These are phyloP conservation scores for Metschnikowia arizonensis DNA, from an alignment of 805 yeast genomes.

Conservation along the genomic window DNA sequence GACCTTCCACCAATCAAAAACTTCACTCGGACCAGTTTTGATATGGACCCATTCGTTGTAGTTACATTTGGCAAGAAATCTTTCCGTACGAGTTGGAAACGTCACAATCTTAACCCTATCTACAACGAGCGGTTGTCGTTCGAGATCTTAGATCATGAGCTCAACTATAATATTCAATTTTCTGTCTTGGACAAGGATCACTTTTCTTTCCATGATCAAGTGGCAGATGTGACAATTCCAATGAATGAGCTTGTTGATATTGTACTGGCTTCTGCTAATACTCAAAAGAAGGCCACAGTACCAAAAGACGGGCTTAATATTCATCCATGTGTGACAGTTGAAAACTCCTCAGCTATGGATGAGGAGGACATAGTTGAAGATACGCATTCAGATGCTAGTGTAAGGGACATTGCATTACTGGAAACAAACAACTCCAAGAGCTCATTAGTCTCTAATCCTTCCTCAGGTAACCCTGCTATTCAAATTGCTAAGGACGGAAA, in stretches of 20 bases:
- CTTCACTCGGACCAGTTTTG: constrained; percentile 71
- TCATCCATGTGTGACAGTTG: background rate
- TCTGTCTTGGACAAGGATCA: constrained; percentile 81
- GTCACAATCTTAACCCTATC: constrained; percentile 78
- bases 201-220: constrained; percentile 76
- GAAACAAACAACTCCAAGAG: constrained; percentile 3
- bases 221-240: constrained; percentile 62
- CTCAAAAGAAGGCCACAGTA: constrained; percentile 23
- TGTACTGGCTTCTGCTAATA: background rate
- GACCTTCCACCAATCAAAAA: constrained; percentile 77
- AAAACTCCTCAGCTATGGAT: background rate
- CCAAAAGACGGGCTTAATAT: background rate
- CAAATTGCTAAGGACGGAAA: constrained; percentile 28
- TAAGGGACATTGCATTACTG: background rate
- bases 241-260: constrained; percentile 45
- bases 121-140: constrained; percentile 79
- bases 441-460: constrained; percentile 8
- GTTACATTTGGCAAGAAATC: constrained; percentile 86
- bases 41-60: constrained; percentile 95
- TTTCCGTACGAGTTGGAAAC: constrained; percentile 77
- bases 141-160: constrained; percentile 67
- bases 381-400: background rate
- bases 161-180: constrained; percentile 60
- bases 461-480: constrained; percentile 18
- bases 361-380: background rate